Evolutionary conservation across 768 basidiomycete genomes (phyloP).

Genomic region (Amanita pallidorosea): DNA sequence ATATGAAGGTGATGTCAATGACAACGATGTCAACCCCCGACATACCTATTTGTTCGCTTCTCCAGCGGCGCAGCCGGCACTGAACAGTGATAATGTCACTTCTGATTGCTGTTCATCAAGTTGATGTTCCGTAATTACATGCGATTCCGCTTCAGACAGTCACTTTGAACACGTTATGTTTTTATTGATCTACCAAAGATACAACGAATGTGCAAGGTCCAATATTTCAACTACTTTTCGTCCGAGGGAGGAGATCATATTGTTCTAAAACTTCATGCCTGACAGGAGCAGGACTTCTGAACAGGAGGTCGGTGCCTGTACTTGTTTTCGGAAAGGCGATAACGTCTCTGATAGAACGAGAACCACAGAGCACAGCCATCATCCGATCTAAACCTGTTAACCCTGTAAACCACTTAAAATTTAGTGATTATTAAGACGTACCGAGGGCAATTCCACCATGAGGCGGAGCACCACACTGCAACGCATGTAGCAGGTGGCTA

Average conservation of each 20-base stretch:
- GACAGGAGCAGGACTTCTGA: constrained; percentile 74
- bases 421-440: constrained; percentile 17
- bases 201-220: not conserved
- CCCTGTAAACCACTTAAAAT: constrained; percentile 6
- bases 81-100: not conserved
- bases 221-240: not conserved
- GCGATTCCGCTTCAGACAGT: not conserved
- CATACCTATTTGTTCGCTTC: not conserved
- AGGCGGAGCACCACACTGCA: constrained; percentile 86
- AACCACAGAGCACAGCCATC: constrained; percentile 82
- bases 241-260: constrained; percentile 40
- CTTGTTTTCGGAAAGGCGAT: constrained; percentile 95
- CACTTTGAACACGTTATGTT: not conserved
- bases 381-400: constrained; percentile 80
- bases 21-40: constrained; percentile 2
- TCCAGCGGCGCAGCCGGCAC: not conserved
- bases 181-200: not conserved
- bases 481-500: constrained; percentile 75
- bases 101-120: not conserved
- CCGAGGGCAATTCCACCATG: constrained; percentile 94
- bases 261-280: constrained; percentile 40
- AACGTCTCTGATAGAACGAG: constrained; percentile 85
- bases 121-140: not conserved
- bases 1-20: constrained; percentile 11
- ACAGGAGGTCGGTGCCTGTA: constrained; percentile 74